Conservation (phyloP, 169 alveolate genomes). For the Ichthyophthirius multifiliis region DNA sequence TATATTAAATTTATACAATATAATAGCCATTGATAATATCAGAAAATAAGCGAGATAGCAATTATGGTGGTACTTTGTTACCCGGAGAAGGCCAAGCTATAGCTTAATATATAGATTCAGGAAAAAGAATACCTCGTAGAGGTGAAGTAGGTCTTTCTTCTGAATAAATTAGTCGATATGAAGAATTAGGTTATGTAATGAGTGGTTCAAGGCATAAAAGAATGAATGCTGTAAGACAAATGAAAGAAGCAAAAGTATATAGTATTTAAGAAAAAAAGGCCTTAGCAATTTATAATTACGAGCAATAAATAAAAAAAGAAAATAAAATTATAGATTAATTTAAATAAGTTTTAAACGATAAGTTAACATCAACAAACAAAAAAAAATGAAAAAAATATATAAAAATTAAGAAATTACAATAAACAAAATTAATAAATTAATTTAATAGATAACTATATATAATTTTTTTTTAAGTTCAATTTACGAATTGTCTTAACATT, state of each 20-base stretch:
- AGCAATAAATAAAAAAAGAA: slow-evolving; percentile 75
- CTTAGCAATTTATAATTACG: slow-evolving; percentile 74
- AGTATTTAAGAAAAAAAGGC: slow-evolving; percentile 84
- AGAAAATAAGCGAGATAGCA: neutral
- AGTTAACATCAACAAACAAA: slow-evolving; percentile 8
- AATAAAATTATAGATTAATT: slow-evolving; percentile 73
- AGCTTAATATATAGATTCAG: slow-evolving; percentile 86
- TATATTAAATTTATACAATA: neutral
- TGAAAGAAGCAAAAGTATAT: slow-evolving; percentile 85
- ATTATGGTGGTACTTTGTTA: slow-evolving; percentile 50
- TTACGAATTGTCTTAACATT: too few relatives aligned
- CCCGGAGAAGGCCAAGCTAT: slow-evolving; percentile 85
- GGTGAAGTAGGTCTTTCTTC: slow-evolving; percentile 93
- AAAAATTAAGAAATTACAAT: too few relatives aligned
- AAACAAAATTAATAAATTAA: too few relatives aligned
- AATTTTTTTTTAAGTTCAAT: too few relatives aligned
- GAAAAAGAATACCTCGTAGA: slow-evolving; percentile 89
- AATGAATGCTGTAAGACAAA: slow-evolving; percentile 89
- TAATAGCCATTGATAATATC: neutral
- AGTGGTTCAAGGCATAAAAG: slow-evolving; percentile 87
- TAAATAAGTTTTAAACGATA: slow-evolving; percentile 62
- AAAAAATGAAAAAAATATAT: too few relatives aligned
- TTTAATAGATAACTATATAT: too few relatives aligned
- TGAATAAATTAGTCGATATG: slow-evolving; percentile 89
- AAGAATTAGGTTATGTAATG: slow-evolving; percentile 92